phyloP scores from a whole-genome alignment of 2,329 filamentous ascomycete species.

The Knufia fluminis region DNA sequence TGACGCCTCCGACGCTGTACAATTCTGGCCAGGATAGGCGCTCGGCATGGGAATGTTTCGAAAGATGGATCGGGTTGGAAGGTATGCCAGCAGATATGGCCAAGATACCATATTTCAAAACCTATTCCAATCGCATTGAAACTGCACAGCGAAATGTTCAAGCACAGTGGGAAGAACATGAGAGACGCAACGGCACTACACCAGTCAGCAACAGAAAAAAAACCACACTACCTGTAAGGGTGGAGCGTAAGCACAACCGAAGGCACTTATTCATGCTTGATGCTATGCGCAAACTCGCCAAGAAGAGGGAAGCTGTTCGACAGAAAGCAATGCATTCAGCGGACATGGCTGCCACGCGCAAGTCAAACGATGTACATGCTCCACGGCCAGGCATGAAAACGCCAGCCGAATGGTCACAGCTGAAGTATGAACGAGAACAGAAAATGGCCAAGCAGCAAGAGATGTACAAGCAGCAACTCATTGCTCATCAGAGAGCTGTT shows the following conservation, averaged over 20 bases:
- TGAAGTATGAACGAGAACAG: slow-evolving; percentile 80
- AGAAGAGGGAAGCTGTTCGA: slow-evolving; percentile 76
- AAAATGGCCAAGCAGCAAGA: slow-evolving; percentile 49
- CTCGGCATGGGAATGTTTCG: slow-evolving; percentile 97
- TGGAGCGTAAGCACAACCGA: slow-evolving; percentile 77
- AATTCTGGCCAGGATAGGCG: slow-evolving; percentile 79
- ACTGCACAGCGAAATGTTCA: slow-evolving; percentile 52
- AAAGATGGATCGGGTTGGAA: slow-evolving; percentile 88
- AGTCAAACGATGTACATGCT: slow-evolving; percentile 61
- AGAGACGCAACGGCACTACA: slow-evolving; percentile 43
- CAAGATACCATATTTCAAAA: slow-evolving; percentile 90
- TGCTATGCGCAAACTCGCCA: slow-evolving; percentile 87
- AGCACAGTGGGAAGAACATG: slow-evolving; percentile 46
- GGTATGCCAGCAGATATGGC: slow-evolving; percentile 86
- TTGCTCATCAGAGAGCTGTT: slow-evolving; percentile 45
- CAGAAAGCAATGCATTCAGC: slow-evolving; percentile 82
- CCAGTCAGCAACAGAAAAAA: slow-evolving; percentile 49
- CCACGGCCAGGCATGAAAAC: slow-evolving; percentile 57
- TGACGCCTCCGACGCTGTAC: slow-evolving; percentile 65
- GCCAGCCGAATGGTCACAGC: slow-evolving; percentile 79
- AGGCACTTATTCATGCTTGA: slow-evolving; percentile 84
- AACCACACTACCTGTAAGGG: slow-evolving; percentile 66
- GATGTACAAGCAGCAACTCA: slow-evolving; percentile 55
- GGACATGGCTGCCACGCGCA: slow-evolving; percentile 68
- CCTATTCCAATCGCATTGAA: slow-evolving; percentile 55